These are phyloP conservation scores for Colletotrichum destructivum DNA, from an alignment of 2,329 filamentous ascomycete species.

Conservation along the genomic window DNA sequence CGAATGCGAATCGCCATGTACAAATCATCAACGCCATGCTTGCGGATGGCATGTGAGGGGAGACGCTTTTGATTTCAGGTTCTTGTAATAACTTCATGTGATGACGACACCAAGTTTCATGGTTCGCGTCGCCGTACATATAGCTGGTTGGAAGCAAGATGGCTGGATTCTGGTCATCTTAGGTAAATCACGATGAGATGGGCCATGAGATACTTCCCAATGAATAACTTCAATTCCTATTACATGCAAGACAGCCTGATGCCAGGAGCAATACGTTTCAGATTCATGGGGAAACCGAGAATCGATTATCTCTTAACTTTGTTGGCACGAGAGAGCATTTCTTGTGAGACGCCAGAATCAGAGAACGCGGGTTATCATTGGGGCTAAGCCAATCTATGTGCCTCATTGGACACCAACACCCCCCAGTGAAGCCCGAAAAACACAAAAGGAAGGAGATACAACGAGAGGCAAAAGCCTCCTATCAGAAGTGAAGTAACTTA, in stretches of 20 bases:
- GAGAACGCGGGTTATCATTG: neutral
- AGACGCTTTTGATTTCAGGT: neutral
- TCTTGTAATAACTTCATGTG: neutral
- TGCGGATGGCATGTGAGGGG: slow-evolving; percentile 51
- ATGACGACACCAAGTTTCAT: neutral
- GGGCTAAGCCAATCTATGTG: neutral
- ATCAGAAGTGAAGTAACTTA: neutral
- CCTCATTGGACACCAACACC: neutral
- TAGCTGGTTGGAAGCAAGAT: no score
- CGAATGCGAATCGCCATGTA: slow-evolving; percentile 60
- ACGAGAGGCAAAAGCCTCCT: neutral
- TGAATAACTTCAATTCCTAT: no score
- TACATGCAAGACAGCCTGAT: neutral
- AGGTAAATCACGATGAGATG: neutral
- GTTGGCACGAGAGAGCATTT: no score
- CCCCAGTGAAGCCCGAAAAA: neutral
- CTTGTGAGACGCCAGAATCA: neutral
- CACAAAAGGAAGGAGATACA: neutral
- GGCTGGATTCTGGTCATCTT: no score
- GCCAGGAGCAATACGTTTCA: neutral
- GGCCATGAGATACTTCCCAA: no score
- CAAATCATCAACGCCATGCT: slow-evolving; percentile 62
- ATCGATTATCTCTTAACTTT: no score
- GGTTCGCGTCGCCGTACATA: neutral
- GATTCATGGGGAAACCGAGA: neutral